Percentiles rank a stretch among this genome's conserved stretches.
Evolutionary conservation across 2,329 filamentous ascomycete species (phyloP).

Genomic region (Colletotrichum sp.): DNA sequence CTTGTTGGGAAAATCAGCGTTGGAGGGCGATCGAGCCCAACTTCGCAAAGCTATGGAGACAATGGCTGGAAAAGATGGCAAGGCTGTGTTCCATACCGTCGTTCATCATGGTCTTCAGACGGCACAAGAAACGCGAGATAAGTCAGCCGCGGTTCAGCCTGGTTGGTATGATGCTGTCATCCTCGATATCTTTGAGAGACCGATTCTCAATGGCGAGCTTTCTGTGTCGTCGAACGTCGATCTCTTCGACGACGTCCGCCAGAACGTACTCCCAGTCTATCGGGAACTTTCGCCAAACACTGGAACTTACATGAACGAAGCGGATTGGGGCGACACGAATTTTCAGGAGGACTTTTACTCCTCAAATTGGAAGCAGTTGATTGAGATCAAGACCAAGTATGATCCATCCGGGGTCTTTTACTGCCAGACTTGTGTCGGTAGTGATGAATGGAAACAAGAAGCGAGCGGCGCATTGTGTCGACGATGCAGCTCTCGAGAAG

Average conservation of each 20-base stretch:
- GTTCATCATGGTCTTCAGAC: slow-evolving; percentile 7
- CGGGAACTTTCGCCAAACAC: slow-evolving; percentile 15
- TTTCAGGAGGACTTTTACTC: slow-evolving; percentile 33
- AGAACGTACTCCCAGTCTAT: not conserved
- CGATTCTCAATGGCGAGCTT: not conserved
- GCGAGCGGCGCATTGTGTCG: not conserved
- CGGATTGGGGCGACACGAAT: slow-evolving; percentile 29
- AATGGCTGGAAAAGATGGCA: not conserved
- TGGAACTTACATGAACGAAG: slow-evolving; percentile 56
- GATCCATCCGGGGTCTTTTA: slow-evolving; percentile 52
- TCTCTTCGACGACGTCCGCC: not conserved
- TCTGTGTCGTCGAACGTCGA: not conserved
- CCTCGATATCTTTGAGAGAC: slow-evolving; percentile 51
- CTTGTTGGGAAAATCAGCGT: not conserved
- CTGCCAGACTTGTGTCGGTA: slow-evolving; percentile 46
- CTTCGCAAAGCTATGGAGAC: not conserved
- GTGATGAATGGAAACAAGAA: slow-evolving; percentile 44
- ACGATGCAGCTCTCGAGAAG: not conserved
- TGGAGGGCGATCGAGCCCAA: not conserved
- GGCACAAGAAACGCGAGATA: not conserved
- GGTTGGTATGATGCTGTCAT: not conserved
- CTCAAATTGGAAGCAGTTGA: slow-evolving; percentile 43
- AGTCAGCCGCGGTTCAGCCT: not conserved
- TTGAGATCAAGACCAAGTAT: slow-evolving; percentile 53
- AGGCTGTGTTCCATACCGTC: not conserved